Evolutionary conservation across 164 flowering plant genomes (phyloP).

Genomic region (Liriodendron chinense): DNA sequence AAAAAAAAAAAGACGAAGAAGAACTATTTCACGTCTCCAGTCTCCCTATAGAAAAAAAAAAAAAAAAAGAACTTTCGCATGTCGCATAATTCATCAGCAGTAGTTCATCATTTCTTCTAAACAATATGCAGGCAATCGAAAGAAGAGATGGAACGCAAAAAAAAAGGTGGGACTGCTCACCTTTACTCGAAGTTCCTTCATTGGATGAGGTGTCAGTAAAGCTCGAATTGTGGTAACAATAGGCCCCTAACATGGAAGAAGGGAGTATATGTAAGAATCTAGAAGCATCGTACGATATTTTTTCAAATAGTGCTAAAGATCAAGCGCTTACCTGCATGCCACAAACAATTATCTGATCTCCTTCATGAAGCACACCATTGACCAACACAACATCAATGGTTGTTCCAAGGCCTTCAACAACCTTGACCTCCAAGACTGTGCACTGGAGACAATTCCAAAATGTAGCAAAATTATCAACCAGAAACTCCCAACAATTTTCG

Average conservation of each 20-base stretch:
- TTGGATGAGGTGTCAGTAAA: slow-evolving; percentile 92
- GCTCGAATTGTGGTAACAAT: slow-evolving; percentile 89
- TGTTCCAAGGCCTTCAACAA: slow-evolving; percentile 95
- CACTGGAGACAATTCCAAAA: slow-evolving; percentile 50
- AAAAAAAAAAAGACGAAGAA: too few relatives aligned
- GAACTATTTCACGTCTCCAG: neutral
- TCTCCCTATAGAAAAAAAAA: neutral
- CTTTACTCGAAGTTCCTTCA: slow-evolving; percentile 98
- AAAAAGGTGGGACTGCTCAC: slow-evolving; percentile 25
- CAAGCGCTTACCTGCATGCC: slow-evolving; percentile 76
- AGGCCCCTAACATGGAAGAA: slow-evolving; percentile 59
- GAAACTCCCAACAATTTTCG: too few relatives aligned
- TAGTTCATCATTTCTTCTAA: neutral
- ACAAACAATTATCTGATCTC: slow-evolving; percentile 96
- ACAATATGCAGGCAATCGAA: neutral
- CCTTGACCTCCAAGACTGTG: slow-evolving; percentile 98
- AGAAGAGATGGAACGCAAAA: neutral
- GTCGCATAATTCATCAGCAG: neutral
- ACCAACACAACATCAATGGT: slow-evolving; percentile 97
- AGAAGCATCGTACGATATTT: neutral
- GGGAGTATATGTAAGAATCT: neutral
- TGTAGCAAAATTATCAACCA: neutral
- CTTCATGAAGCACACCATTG: slow-evolving; percentile 96
- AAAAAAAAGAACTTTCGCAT: neutral
- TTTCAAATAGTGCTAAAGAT: neutral